These are phyloP conservation scores for Boletellus sp. DNA, from an alignment of 768 basidiomycete genomes.

Conservation along the genomic window DNA sequence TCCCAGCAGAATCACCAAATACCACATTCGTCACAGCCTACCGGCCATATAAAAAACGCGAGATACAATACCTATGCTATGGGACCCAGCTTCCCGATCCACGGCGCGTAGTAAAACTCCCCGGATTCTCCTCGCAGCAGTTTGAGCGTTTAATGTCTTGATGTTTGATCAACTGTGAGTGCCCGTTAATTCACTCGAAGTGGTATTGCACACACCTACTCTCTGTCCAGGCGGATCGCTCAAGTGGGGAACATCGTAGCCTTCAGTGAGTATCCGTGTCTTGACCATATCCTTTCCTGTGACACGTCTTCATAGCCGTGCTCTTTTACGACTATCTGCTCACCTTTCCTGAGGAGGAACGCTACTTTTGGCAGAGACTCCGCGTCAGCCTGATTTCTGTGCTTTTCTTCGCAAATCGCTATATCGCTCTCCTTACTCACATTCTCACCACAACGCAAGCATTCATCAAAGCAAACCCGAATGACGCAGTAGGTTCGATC, in stretches of 20 bases:
- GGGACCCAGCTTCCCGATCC: background rate
- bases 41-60: background rate
- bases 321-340: constrained; percentile 44
- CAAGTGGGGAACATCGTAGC: background rate
- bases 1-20: too few species aligned
- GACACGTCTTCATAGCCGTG: constrained; percentile 17
- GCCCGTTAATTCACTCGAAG: background rate
- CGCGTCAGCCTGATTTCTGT: constrained; percentile 31
- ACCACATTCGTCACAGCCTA: background rate
- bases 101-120: background rate
- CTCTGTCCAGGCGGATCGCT: background rate
- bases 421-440: constrained; percentile 37
- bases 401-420: constrained; percentile 43
- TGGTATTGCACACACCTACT: too few species aligned
- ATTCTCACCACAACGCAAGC: constrained; percentile 35
- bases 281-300: background rate
- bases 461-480: constrained; percentile 24
- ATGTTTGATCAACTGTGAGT: constrained; percentile 6
- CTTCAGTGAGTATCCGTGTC: constrained; percentile 2
- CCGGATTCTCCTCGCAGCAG: background rate
- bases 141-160: background rate
- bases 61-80: background rate
- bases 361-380: constrained; percentile 39
- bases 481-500: constrained; percentile 1
- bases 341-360: constrained; percentile 41